Conservation (phyloP, 768 basidiomycete species). For the Xerocomus potaroensis region DNA sequence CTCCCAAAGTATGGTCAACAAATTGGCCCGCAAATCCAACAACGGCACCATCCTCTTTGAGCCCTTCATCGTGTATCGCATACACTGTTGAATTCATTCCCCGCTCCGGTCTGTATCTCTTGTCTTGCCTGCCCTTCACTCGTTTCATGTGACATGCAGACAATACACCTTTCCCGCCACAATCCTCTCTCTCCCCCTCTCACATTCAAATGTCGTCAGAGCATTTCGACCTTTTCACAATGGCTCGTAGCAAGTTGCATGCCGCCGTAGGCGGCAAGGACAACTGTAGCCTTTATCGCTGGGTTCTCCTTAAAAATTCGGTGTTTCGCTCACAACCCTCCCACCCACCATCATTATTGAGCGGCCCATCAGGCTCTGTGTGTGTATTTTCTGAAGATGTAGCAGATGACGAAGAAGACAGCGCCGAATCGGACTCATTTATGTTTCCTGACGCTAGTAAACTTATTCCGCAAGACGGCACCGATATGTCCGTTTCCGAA, state of each 20-base stretch:
- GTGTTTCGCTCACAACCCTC: slow-evolving; percentile 52
- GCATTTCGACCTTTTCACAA: slow-evolving; percentile 46
- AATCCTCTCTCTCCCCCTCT: slow-evolving; percentile 7
- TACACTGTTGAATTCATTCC: slow-evolving; percentile 51
- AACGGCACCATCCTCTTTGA: slow-evolving; percentile 86
- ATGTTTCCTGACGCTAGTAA: slow-evolving; percentile 77
- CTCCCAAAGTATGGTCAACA: slow-evolving; percentile 71
- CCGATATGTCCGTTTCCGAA: slow-evolving; percentile 50
- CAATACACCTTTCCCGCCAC: slow-evolving; percentile 6
- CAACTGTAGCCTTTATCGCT: slow-evolving; percentile 74
- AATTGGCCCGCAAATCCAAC: slow-evolving; percentile 73
- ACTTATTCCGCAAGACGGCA: slow-evolving; percentile 35
- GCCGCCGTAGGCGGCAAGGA: slow-evolving; percentile 58
- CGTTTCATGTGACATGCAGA: slow-evolving; percentile 19
- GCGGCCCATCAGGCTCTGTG: slow-evolving; percentile 16
- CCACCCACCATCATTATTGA: slow-evolving; percentile 29
- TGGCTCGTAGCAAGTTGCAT: slow-evolving; percentile 75
- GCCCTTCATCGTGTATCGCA: slow-evolving; percentile 83
- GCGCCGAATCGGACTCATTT: slow-evolving; percentile 58
- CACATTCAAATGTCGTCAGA: slow-evolving; percentile 47
- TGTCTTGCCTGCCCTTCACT: not conserved
- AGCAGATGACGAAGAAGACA: slow-evolving; percentile 52
- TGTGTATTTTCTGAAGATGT: slow-evolving; percentile 35
- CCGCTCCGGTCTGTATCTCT: slow-evolving; percentile 17
- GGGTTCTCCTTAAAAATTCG: slow-evolving; percentile 87